Percentiles rank a stretch among this genome's conserved stretches.
Evolutionary conservation across 2,329 filamentous ascomycete species (phyloP).

Genomic region (Trichoderma simmonsii): DNA sequence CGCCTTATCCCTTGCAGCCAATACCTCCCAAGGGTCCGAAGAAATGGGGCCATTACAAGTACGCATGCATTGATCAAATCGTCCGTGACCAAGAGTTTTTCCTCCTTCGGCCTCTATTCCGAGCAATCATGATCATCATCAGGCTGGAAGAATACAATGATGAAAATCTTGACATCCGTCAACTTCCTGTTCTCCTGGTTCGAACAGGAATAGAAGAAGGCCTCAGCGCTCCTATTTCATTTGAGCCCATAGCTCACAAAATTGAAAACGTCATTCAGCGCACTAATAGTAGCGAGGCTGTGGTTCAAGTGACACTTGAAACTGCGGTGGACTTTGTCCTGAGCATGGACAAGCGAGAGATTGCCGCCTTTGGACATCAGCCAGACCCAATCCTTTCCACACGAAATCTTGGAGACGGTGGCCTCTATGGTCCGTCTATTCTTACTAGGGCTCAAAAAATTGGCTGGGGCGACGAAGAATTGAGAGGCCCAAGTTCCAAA

Average conservation of each 20-base stretch:
- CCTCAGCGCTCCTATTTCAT: conserved; percentile 9
- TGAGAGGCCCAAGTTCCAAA: not conserved
- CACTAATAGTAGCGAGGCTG: not conserved
- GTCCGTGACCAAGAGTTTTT: not conserved
- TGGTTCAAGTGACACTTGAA: not conserved
- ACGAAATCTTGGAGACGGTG: not conserved
- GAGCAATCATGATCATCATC: not conserved
- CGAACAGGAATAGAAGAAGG: not conserved
- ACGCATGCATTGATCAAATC: not conserved
- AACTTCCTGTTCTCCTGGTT: conserved; percentile 11
- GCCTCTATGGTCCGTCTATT: not conserved
- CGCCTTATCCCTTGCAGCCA: not conserved
- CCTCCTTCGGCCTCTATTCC: not conserved
- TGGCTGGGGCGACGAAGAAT: not conserved
- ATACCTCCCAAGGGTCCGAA: not conserved
- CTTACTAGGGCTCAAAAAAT: not conserved
- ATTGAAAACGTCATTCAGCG: not conserved
- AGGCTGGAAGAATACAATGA: not conserved
- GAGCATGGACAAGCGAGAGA: not conserved
- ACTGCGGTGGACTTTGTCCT: not conserved
- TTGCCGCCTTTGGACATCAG: not conserved
- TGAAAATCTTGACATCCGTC: not conserved
- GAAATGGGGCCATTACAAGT: not conserved
- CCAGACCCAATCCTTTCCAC: not conserved
- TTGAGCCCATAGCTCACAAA: conserved; percentile 15